Evolutionary conservation across 768 basidiomycete genomes (phyloP).

Genomic region (Pulveroboletus sp.): DNA sequence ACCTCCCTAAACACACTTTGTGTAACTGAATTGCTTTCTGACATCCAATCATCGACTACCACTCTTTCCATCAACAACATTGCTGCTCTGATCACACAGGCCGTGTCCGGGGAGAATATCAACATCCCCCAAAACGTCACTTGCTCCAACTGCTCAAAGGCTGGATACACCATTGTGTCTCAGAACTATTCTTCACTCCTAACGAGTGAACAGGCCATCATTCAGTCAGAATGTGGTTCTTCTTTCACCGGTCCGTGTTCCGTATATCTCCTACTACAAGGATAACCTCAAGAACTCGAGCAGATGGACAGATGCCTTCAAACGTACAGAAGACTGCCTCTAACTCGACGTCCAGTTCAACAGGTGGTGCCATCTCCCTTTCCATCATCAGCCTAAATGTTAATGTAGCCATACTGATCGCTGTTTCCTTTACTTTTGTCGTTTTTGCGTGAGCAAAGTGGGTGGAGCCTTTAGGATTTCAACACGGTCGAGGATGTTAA

Average conservation of each 20-base stretch:
- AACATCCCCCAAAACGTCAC: constrained; percentile 35
- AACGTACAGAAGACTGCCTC: constrained; percentile 20
- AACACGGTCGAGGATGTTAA: neutral
- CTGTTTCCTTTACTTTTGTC: constrained; percentile 33
- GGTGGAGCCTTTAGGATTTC: neutral
- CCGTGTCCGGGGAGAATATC: constrained; percentile 3
- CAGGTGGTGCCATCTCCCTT: constrained; percentile 19
- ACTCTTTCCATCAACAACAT: constrained; percentile 21
- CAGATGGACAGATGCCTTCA: constrained; percentile 32
- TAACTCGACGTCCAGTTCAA: constrained; percentile 19
- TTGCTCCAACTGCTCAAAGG: constrained; percentile 54
- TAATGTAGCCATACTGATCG: constrained; percentile 28
- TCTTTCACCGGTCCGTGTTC: constrained; percentile 46
- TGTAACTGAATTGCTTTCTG: constrained; percentile 50
- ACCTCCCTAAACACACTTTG: constrained; percentile 45
- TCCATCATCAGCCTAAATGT: constrained; percentile 18
- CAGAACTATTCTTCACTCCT: constrained; percentile 34
- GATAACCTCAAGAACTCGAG: constrained; percentile 1
- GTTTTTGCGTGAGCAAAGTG: constrained; percentile 28
- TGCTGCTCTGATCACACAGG: constrained; percentile 6
- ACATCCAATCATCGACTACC: constrained; percentile 38
- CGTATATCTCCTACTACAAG: neutral
- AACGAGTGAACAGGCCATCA: constrained; percentile 20
- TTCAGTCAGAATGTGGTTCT: constrained; percentile 42
- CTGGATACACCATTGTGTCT: constrained; percentile 41